These are phyloP conservation scores for Chimonanthus salicifolius DNA, from an alignment of 164 flowering plant genomes.

Conservation along the genomic window DNA sequence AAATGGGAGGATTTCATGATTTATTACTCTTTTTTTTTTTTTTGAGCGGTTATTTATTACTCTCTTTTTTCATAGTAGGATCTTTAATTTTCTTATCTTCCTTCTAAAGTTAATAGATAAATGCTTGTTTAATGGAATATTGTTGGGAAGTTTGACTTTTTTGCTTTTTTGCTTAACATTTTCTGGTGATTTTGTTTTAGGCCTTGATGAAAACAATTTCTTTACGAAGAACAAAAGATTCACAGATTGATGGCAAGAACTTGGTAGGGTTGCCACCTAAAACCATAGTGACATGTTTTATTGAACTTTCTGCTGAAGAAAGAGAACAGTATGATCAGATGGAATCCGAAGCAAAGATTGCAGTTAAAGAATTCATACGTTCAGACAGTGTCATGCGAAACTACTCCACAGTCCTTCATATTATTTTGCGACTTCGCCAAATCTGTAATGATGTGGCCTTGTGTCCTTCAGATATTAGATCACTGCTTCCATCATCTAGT, in stretches of 20 bases:
- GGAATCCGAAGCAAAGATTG: conserved; percentile 55
- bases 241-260: conserved; percentile 15
- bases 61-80: background rate
- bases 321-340: conserved; percentile 68
- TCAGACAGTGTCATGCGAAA: conserved; percentile 41
- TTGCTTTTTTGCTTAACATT: background rate
- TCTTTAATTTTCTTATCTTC: too few relatives aligned
- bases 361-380: conserved; percentile 38
- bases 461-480: conserved; percentile 63
- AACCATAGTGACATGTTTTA: conserved; percentile 53
- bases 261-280: conserved; percentile 64
- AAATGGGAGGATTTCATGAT: too few relatives aligned
- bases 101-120: too few relatives aligned
- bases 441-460: conserved; percentile 59
- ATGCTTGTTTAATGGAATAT: too few relatives aligned
- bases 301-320: conserved; percentile 72
- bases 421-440: conserved; percentile 78
- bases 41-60: background rate
- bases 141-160: background rate
- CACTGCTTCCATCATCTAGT: conserved; percentile 40
- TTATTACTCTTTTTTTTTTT: too few relatives aligned
- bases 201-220: conserved; percentile 75
- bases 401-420: conserved; percentile 61
- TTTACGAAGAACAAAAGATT: conserved; percentile 76
- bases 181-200: conserved; percentile 27